These are phyloP conservation scores for Magnusiomyces ingens DNA, from an alignment of 1,139 yeast genomes.

Conservation along the genomic window DNA sequence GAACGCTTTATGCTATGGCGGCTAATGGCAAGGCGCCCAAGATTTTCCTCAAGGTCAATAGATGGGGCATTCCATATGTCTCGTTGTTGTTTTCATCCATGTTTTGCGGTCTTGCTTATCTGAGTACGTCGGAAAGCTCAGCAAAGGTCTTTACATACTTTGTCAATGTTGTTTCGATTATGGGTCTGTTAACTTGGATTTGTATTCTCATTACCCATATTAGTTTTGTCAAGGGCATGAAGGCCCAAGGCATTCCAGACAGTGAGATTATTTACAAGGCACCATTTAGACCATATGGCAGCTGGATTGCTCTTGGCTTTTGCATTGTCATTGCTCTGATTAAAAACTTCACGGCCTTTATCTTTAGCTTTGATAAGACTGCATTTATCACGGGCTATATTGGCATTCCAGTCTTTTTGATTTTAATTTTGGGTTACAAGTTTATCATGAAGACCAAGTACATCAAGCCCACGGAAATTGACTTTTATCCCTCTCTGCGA, in stretches of 20 bases:
- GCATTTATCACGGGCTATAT: constrained; percentile 71
- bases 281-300: constrained; percentile 45
- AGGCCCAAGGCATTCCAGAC: constrained; percentile 53
- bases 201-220: constrained; percentile 56
- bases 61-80: constrained; percentile 57
- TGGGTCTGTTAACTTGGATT: constrained; percentile 67
- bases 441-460: constrained; percentile 45
- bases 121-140: constrained; percentile 51
- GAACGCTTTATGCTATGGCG: constrained; percentile 60
- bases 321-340: constrained; percentile 55
- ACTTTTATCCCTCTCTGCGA: constrained; percentile 49
- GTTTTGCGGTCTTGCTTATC: constrained; percentile 55
- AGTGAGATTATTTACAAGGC: constrained; percentile 47
- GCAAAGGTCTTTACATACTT: constrained; percentile 57
- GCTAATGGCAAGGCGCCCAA: constrained; percentile 58
- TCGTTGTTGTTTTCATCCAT: constrained; percentile 40
- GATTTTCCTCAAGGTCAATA: constrained; percentile 52
- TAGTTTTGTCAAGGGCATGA: constrained; percentile 56
- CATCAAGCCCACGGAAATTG: constrained; percentile 52
- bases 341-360: constrained; percentile 69
- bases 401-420: constrained; percentile 60
- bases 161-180: constrained; percentile 63
- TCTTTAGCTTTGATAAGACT: constrained; percentile 50
- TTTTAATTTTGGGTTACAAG: constrained; percentile 55
- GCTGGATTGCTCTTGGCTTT: constrained; percentile 48